A percentile compares a stretch with the other conserved stretches of the same genome.
These are phyloP conservation scores for Neurospora sp. DNA, from an alignment of 495 filamentous ascomycete genomes.

Conservation along the genomic window DNA sequence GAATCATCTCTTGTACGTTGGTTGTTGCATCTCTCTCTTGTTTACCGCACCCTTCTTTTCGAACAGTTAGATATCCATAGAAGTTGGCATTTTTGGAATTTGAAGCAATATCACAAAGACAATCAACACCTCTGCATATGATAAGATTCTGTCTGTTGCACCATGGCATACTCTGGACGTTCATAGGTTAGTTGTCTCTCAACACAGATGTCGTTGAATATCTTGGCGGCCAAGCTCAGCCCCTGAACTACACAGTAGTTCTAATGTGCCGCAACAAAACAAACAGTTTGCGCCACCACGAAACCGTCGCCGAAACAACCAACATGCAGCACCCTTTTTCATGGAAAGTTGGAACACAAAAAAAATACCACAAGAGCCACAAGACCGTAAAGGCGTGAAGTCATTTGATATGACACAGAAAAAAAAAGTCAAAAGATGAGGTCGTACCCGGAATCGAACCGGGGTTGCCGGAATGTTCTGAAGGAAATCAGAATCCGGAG, in stretches of 20 bases:
- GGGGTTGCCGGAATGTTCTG: conserved; percentile 17
- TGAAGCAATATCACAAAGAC: neutral
- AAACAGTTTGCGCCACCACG: neutral
- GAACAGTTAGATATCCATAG: neutral
- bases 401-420: too few species aligned
- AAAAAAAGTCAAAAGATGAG: neutral
- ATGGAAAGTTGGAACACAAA: too few species aligned
- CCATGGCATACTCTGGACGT: neutral
- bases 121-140: neutral
- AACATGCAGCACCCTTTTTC: neutral
- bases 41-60: neutral
- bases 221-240: neutral
- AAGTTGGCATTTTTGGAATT: neutral
- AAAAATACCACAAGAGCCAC: neutral
- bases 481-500: neutral
- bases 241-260: neutral
- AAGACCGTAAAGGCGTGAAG: too few species aligned
- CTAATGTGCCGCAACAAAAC: neutral
- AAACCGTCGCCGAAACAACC: neutral
- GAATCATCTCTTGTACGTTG: neutral
- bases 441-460: conserved; percentile 27
- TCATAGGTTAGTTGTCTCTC: neutral
- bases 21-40: neutral
- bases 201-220: neutral
- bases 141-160: neutral